Base-by-base conservation (phyloP, 176 grass and related monocot genomes). In the barley (Hordeum vulgare) region DNA sequence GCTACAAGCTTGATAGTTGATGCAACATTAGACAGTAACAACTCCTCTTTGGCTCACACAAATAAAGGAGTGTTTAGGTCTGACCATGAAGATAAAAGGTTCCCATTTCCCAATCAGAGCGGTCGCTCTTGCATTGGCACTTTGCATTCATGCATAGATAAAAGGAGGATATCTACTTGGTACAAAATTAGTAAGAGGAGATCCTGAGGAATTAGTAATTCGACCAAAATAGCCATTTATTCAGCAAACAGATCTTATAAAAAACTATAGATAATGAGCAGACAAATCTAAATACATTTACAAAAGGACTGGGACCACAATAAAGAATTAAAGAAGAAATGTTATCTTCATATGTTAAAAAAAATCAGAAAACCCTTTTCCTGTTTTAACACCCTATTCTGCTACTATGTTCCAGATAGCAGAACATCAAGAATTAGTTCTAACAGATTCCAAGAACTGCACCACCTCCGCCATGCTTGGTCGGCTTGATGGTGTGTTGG, bases 391-490 rank as follows among this genome's bases (percentile, higher is more conserved):
- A 71, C 86, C 89, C 86, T 91, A 87, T 80, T 71, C 77, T 69
- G 64, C 86, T 77, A 57, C 79, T 81, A 72, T 81, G 80, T 85
- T 72, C 44, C 59, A 42, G 65, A 51, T 18, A 78, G 53, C 80
- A 63, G 76, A 65, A 61, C 62, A 80, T 96, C 87, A 99, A 59
- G 91, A 81, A 86, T 90, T 92, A 80, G 80, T 78, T 87, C 89
- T 94, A 90, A 99, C 33, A 1, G 93, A 96, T 61, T 99, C 97
- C 91, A 99, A 88, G 87, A 89, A 96, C 81, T 99, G 97, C 72
- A 99, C 97, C 77, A 99, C 93, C 78, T 99, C 97, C 37, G 97
- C 81, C 93, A 99, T 96, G 69, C 89, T 96, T 71, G 93, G 97
- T 47, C 97, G 83, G 87, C 74, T 94, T 15, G 91, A 89, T 36